Base-by-base conservation (phyloP, 106 monocot species). In the Amphibolis antarctica region DNA sequence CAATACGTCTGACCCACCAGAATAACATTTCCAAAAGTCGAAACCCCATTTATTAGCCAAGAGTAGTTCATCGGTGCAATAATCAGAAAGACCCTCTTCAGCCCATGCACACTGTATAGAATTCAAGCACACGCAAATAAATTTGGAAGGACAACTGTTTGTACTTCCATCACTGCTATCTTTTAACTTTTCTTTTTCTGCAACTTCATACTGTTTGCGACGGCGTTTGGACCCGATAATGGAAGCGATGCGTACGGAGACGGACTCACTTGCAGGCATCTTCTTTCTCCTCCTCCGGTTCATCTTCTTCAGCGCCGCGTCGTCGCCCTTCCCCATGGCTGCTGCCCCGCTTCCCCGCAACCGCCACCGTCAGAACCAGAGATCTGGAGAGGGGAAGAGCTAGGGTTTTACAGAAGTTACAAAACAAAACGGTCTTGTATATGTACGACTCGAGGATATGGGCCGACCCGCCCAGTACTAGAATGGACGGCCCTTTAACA, bases 171-270 rank as follows among this genome's bases (percentile, higher is more conserved):
- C 76, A 30, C 51, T 27, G 15, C 31, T 29, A 23, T 12, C 4
- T 63, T 58, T 28, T 42, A 26, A 50, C 22, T 9, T 67, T 18
- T 53, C 25, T 10, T 47, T 24, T 11, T 28, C 29, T 18, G 12
- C 14, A 2, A 12, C 19, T 12, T 12, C 25, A 31, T 46, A 23
- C 4, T 22, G 19, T 27, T 96, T 89, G 59, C 89, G 81, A 57
- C 94, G 89, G 65, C 76, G 73, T 55, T 96, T 98, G 66, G 90
- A 36, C 28, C 82, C 96, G 65, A 90, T 90, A 72, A 86, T 79
- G 44, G 86, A 30, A 10, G 96, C 86, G 42, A 90, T 68, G 54
- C 82, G 89, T 26, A 79, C 71, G 29, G 89, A 82, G 65, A 90
- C 89, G 46, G 78, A 56, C 29, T 85, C 81, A 28, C 65, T 71